Percentiles rank a stretch among this genome's conserved stretches.
These are phyloP conservation scores for Penicillium silybi DNA, from an alignment of 495 filamentous ascomycete genomes.

Conservation along the genomic window DNA sequence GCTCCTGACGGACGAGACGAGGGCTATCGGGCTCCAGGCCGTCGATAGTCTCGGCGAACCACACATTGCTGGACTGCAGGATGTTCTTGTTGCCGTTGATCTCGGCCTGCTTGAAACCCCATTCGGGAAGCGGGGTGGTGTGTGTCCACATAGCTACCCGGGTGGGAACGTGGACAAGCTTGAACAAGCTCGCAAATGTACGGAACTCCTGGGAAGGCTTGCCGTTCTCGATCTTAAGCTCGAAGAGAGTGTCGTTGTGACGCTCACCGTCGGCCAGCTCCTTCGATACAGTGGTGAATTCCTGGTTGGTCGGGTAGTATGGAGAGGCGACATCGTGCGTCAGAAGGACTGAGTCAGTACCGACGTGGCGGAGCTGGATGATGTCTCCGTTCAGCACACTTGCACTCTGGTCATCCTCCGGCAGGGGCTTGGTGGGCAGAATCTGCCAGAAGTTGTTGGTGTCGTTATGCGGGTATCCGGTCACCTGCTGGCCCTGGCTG, in stretches of 20 bases:
- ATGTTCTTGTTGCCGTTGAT: constrained; percentile 99
- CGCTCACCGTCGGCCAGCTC: constrained; percentile 74
- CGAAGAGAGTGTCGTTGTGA: constrained; percentile 88
- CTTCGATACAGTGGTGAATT: constrained; percentile 80
- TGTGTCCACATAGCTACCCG: constrained; percentile 99
- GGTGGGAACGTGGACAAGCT: constrained; percentile 86
- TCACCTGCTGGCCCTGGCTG: constrained; percentile 96
- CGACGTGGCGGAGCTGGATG: constrained; percentile 80
- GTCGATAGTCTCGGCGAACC: constrained; percentile 88
- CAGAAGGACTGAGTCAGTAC: constrained; percentile 81
- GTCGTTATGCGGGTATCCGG: constrained; percentile 95
- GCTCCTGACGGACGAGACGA: constrained; percentile 66
- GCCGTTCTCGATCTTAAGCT: constrained; percentile 83
- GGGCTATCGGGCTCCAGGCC: constrained; percentile 64
- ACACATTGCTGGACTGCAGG: constrained; percentile 83
- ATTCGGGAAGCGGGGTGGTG: constrained; percentile 86
- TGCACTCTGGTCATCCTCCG: constrained; percentile 49
- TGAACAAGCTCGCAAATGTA: constrained; percentile 86
- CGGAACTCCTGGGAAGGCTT: constrained; percentile 83
- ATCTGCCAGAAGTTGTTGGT: constrained; percentile 99
- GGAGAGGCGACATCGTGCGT: constrained; percentile 99
- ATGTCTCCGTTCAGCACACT: constrained; percentile 81
- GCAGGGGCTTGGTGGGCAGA: constrained; percentile 57
- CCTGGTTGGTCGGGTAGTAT: constrained; percentile 95
- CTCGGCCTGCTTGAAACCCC: constrained; percentile 95